Conservation (phyloP, 176 grass and related monocot species). For the Musa schizocarpa region DNA sequence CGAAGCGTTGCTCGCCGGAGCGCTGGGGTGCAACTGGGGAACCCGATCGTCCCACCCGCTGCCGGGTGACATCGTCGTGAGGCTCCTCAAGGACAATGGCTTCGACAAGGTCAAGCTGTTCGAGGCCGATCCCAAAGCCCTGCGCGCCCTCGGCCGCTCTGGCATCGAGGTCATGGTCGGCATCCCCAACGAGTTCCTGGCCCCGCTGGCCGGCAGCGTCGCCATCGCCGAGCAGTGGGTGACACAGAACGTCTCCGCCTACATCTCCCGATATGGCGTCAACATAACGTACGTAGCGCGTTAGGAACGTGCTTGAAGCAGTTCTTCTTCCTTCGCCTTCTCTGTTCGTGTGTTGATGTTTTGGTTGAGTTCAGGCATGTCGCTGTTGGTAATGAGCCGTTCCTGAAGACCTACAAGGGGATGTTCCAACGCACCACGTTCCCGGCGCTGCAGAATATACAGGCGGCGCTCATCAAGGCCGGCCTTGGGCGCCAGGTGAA, state of each 20-base stretch:
- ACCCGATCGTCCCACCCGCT: slow-evolving; percentile 41
- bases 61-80: slow-evolving; percentile 53
- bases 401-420: slow-evolving; percentile 84
- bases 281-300: slow-evolving; percentile 49
- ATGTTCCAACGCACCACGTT: slow-evolving; percentile 54
- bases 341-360: neutral
- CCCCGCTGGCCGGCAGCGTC: slow-evolving; percentile 34
- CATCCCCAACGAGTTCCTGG: slow-evolving; percentile 79
- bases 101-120: slow-evolving; percentile 80
- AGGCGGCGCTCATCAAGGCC: slow-evolving; percentile 90
- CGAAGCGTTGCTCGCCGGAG: slow-evolving; percentile 10
- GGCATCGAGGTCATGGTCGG: slow-evolving; percentile 94
- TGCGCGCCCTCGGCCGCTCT: slow-evolving; percentile 57
- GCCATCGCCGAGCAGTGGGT: slow-evolving; percentile 81
- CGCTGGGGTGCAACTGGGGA: slow-evolving; percentile 77
- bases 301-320: neutral
- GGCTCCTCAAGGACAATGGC: slow-evolving; percentile 64
- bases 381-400: slow-evolving; percentile 88
- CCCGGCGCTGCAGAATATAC: slow-evolving; percentile 68
- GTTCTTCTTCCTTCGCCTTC: neutral
- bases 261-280: slow-evolving; percentile 62
- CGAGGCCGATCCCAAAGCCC: slow-evolving; percentile 49
- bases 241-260: slow-evolving; percentile 57
- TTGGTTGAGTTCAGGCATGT: slow-evolving; percentile 34
- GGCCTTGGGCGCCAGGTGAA: slow-evolving; percentile 48